Conservation (phyloP, 306 rosid genomes). For the Glycine latifolia region DNA sequence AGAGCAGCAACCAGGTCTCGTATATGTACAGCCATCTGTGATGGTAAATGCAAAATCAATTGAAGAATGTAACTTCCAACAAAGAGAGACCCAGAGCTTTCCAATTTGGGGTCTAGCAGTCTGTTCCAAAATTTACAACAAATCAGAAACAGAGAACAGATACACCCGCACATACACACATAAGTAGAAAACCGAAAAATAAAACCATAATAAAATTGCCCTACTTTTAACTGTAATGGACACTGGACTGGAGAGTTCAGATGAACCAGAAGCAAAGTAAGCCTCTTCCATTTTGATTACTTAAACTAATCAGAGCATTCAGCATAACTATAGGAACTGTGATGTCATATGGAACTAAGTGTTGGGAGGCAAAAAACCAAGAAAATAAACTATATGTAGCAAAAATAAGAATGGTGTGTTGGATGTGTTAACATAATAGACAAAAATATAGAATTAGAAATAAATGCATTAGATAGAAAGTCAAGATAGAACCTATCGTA, state of each 20-base stretch:
- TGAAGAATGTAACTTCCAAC: slow-evolving; percentile 94
- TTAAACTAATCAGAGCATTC: neutral
- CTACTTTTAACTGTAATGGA: slow-evolving; percentile 8
- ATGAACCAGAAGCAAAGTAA: slow-evolving; percentile 24
- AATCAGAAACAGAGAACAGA: slow-evolving; percentile 5
- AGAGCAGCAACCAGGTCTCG: slow-evolving; percentile 85
- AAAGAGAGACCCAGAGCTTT: slow-evolving; percentile 93
- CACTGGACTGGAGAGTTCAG: neutral
- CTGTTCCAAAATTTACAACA: slow-evolving; percentile 57
- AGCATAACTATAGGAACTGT: neutral
- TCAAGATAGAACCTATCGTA: neutral
- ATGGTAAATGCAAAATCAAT: slow-evolving; percentile 86
- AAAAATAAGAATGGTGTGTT: too few relatives aligned
- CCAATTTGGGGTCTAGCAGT: slow-evolving; percentile 84
- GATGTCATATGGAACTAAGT: too few relatives aligned
- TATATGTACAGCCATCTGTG: slow-evolving; percentile 86
- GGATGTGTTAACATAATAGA: too few relatives aligned
- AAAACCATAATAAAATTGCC: slow-evolving; percentile 7
- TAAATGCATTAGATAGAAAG: neutral
- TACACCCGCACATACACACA: neutral
- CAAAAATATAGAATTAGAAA: too few relatives aligned
- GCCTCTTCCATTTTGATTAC: too few relatives aligned
- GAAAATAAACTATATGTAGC: too few relatives aligned
- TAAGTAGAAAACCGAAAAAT: neutral
- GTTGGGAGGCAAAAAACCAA: too few relatives aligned